Evolutionary conservation across 2,329 filamentous ascomycete species (phyloP).

Genomic region (Penicillium sp.): DNA sequence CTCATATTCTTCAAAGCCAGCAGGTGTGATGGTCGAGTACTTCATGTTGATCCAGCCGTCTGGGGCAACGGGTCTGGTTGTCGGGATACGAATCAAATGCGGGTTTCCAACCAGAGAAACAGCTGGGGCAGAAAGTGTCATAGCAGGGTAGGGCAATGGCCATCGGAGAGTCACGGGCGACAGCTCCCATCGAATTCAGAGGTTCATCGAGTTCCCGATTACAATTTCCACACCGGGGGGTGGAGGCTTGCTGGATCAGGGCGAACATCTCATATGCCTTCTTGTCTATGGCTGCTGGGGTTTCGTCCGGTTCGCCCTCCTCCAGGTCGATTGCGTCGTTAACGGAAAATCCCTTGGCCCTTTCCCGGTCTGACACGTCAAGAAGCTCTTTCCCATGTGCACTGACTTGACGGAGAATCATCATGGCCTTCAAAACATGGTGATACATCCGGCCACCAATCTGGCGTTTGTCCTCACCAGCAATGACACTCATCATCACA

Average conservation of each 20-base stretch:
- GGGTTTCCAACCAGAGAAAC: constrained; percentile 54
- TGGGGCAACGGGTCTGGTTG: constrained; percentile 52
- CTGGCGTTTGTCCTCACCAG: constrained; percentile 54
- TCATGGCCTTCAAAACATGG: constrained; percentile 82
- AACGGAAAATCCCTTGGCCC: constrained; percentile 70
- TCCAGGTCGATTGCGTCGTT: constrained; percentile 84
- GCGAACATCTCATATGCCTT: constrained; percentile 80
- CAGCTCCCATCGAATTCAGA: constrained; percentile 48
- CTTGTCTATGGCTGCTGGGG: constrained; percentile 52
- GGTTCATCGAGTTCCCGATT: constrained; percentile 51
- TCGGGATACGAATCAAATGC: constrained; percentile 42
- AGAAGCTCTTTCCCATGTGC: constrained; percentile 90
- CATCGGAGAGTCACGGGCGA: constrained; percentile 46
- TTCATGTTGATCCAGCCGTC: constrained; percentile 54
- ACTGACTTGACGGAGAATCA: constrained; percentile 79
- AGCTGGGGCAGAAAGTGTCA: constrained; percentile 71
- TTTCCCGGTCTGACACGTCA: constrained; percentile 69
- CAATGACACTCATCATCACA: constrained; percentile 68
- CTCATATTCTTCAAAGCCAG: constrained; percentile 42
- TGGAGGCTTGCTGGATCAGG: constrained; percentile 72
- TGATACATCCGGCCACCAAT: constrained; percentile 83
- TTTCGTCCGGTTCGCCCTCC: constrained; percentile 55
- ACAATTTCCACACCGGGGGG: constrained; percentile 65
- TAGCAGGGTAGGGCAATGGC: constrained; percentile 75
- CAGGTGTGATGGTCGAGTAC: constrained; percentile 60